Percentiles rank a stretch among this genome's conserved stretches.
Conservation (phyloP, 2,329 filamentous ascomycete genomes). For the Pseudopithomyces maydicus region DNA sequence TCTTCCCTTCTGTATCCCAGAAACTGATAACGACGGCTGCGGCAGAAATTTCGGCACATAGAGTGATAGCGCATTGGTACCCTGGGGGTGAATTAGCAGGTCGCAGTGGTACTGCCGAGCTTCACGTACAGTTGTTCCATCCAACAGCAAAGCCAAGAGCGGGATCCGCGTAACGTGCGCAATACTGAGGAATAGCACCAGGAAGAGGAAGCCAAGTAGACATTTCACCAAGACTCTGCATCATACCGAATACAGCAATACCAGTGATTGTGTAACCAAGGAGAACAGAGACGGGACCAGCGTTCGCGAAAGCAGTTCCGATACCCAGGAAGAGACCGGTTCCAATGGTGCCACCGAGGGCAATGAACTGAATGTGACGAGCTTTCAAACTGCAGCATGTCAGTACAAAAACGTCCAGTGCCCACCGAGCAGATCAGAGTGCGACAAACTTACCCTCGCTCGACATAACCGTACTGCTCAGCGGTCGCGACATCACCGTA, state of each 20-base stretch:
- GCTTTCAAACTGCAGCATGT: constrained; percentile 49
- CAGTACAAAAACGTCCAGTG: constrained; percentile 9
- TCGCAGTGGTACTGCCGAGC: not conserved
- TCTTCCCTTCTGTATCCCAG: constrained; percentile 38
- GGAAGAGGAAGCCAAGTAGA: constrained; percentile 48
- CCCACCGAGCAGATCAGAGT: not conserved
- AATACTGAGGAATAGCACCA: constrained; percentile 44
- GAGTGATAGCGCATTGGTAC: constrained; percentile 41
- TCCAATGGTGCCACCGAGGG: constrained; percentile 61
- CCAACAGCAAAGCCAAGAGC: constrained; percentile 42
- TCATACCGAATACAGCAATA: constrained; percentile 44
- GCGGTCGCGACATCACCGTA: constrained; percentile 58
- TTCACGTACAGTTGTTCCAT: constrained; percentile 29
- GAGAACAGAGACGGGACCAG: constrained; percentile 43
- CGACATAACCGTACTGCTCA: constrained; percentile 58
- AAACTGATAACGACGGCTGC: constrained; percentile 39
- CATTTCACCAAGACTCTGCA: constrained; percentile 51
- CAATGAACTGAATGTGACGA: constrained; percentile 64
- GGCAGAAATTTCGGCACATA: constrained; percentile 44
- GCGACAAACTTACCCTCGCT: constrained; percentile 48
- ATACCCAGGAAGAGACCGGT: constrained; percentile 45
- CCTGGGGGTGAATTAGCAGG: constrained; percentile 26
- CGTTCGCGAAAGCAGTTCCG: constrained; percentile 36
- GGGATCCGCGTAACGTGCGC: constrained; percentile 53
- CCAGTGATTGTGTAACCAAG: constrained; percentile 44